These are phyloP conservation scores for Asterochloris sp. DNA, from an alignment of 139 green algal species.

Conservation along the genomic window DNA sequence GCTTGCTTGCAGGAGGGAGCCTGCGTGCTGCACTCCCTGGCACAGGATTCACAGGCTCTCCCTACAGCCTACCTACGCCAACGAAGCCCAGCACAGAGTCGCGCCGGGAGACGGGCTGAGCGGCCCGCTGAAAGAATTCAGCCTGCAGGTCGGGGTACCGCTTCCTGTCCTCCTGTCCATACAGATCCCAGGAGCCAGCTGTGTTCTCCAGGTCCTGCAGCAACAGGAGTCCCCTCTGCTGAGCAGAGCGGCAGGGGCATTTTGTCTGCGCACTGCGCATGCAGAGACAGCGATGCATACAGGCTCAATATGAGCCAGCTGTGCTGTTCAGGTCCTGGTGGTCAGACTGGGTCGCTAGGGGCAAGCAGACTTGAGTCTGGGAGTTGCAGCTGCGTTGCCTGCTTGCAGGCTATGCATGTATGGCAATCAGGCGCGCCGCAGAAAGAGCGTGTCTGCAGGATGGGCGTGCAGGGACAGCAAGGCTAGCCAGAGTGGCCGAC, in stretches of 20 bases:
- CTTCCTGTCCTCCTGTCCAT: conserved; percentile 82
- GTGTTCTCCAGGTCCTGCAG: conserved; percentile 91
- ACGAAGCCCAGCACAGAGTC: conserved; percentile 84
- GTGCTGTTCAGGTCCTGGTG: background rate
- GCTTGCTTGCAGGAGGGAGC: background rate
- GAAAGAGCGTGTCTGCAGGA: too few species aligned
- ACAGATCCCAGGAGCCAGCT: conserved; percentile 90
- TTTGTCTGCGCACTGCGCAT: background rate
- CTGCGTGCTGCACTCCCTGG: background rate
- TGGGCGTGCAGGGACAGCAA: too few species aligned
- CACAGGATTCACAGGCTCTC: background rate
- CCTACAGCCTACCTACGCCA: conserved; percentile 52
- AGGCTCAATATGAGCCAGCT: background rate
- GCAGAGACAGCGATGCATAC: background rate
- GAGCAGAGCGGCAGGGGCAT: background rate
- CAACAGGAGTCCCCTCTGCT: background rate
- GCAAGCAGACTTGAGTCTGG: too few species aligned
- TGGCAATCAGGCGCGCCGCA: too few species aligned
- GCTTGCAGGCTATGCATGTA: too few species aligned
- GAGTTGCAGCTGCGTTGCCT: too few species aligned
- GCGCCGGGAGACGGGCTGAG: conserved; percentile 70
- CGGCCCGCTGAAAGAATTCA: conserved; percentile 93
- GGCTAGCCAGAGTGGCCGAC: too few species aligned
- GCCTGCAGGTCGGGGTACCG: conserved; percentile 72
- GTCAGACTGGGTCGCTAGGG: too few species aligned